Evolutionary conservation across 768 basidiomycete genomes (phyloP).

Genomic region (Amanita pseudoporphyria): DNA sequence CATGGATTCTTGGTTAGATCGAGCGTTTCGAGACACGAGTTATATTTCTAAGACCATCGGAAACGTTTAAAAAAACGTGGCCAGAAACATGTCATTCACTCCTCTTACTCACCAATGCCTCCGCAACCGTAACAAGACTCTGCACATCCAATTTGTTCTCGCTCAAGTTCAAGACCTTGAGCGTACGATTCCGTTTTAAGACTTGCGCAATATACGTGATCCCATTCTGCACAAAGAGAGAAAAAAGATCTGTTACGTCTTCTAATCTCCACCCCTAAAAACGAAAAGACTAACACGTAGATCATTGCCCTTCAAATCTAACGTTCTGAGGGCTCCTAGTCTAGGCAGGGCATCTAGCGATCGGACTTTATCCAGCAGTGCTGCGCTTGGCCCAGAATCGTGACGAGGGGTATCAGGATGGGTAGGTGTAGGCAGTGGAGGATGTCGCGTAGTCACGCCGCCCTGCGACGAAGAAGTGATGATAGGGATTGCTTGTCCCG

Average conservation of each 20-base stretch:
- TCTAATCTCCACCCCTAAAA: no score
- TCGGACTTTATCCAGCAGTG: constrained; percentile 78
- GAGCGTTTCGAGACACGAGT: constrained; percentile 85
- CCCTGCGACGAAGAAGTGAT: constrained; percentile 58
- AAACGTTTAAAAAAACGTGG: neutral
- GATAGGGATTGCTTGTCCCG: constrained; percentile 44
- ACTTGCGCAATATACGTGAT: constrained; percentile 92
- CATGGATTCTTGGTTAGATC: constrained; percentile 93
- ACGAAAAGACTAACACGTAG: constrained; percentile 53
- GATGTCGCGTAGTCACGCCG: constrained; percentile 39
- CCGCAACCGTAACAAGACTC: constrained; percentile 74
- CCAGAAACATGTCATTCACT: neutral
- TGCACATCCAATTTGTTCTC: constrained; percentile 89
- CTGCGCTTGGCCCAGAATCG: constrained; percentile 53
- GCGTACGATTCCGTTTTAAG: constrained; percentile 88
- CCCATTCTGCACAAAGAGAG: constrained; percentile 41
- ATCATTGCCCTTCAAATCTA: constrained; percentile 92
- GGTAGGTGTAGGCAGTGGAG: constrained; percentile 14
- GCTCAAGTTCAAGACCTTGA: constrained; percentile 88
- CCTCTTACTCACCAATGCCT: constrained; percentile 62
- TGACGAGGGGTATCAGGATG: constrained; percentile 18
- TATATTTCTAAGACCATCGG: constrained; percentile 72
- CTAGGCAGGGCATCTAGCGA: constrained; percentile 84
- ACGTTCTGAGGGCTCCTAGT: constrained; percentile 74
- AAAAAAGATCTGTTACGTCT: no score